Evolutionary conservation across 2,329 filamentous ascomycete species (phyloP).

Genomic region (Fusarium chaquense): DNA sequence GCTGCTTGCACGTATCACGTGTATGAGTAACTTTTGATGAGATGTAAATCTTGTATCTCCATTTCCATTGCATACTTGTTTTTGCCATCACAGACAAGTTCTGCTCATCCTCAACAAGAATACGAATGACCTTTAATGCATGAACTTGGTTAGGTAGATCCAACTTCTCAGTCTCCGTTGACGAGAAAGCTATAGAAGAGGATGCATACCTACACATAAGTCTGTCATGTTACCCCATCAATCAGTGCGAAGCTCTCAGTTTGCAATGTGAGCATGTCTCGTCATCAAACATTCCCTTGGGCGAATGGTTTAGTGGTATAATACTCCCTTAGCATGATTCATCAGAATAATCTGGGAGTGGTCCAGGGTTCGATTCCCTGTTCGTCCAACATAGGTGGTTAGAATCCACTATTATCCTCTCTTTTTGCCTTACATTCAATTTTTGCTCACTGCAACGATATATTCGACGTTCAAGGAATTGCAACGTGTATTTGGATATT

Average conservation of each 20-base stretch:
- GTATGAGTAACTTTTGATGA: background rate
- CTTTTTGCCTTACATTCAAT: background rate
- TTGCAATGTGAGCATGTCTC: fast-evolving
- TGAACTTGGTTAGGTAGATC: too few relatives aligned
- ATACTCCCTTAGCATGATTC: conserved; percentile 33
- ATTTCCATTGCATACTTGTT: too few relatives aligned
- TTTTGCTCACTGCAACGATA: background rate
- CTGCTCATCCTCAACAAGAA: too few relatives aligned
- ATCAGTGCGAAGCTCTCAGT: background rate
- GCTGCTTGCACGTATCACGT: background rate
- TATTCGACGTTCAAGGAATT: fast-evolving
- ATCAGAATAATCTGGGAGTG: conserved; percentile 18
- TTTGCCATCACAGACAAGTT: too few relatives aligned
- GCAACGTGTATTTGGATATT: too few relatives aligned
- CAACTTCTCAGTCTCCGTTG: too few relatives aligned
- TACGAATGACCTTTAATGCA: too few relatives aligned
- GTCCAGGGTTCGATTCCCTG: conserved; percentile 36
- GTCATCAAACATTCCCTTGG: conserved; percentile 9
- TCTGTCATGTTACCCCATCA: too few relatives aligned
- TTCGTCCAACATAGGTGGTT: conserved; percentile 24
- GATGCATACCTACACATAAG: too few relatives aligned
- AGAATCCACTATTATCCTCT: conserved; percentile 1
- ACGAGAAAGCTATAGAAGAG: too few relatives aligned
- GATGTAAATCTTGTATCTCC: too few relatives aligned
- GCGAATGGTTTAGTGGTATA: conserved; percentile 38